These are phyloP conservation scores for Nymphaea thermarum DNA, from an alignment of 164 flowering plant genomes.

Conservation along the genomic window DNA sequence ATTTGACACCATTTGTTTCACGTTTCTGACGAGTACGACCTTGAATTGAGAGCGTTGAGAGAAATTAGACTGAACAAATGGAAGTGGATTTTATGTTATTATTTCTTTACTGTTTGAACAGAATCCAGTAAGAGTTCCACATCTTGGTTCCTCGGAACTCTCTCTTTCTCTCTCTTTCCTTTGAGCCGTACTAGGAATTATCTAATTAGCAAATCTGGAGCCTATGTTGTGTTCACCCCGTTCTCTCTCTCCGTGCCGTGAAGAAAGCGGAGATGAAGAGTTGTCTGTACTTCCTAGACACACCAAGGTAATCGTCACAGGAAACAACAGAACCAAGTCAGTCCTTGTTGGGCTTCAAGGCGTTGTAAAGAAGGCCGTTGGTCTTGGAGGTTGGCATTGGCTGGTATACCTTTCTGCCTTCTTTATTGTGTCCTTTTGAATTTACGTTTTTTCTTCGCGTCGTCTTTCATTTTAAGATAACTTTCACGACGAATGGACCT, in stretches of 20 bases:
- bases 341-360: slow-evolving; percentile 93
- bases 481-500: background rate
- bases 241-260: slow-evolving; percentile 54
- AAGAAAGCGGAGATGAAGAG: slow-evolving; percentile 87
- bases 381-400: slow-evolving; percentile 99
- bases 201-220: slow-evolving; percentile 37
- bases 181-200: background rate
- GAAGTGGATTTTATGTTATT: background rate
- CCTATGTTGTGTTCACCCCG: slow-evolving; percentile 51
- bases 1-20: background rate
- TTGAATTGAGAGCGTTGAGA: background rate
- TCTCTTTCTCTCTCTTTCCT: background rate
- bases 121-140: background rate
- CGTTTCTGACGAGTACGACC: background rate
- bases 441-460: background rate
- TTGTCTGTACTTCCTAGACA: slow-evolving; percentile 89
- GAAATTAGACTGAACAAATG: background rate
- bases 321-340: slow-evolving; percentile 90
- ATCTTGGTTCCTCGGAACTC: background rate
- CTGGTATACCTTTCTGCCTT: slow-evolving; percentile 42
- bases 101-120: background rate
- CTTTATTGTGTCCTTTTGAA: background rate
- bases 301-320: slow-evolving; percentile 89
- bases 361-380: slow-evolving; percentile 97
- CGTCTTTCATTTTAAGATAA: background rate